A percentile compares a stretch with the other conserved stretches of the same genome.
Evolutionary conservation across 495 filamentous ascomycete species (phyloP).

Genomic region (Haplographium delicatum): DNA sequence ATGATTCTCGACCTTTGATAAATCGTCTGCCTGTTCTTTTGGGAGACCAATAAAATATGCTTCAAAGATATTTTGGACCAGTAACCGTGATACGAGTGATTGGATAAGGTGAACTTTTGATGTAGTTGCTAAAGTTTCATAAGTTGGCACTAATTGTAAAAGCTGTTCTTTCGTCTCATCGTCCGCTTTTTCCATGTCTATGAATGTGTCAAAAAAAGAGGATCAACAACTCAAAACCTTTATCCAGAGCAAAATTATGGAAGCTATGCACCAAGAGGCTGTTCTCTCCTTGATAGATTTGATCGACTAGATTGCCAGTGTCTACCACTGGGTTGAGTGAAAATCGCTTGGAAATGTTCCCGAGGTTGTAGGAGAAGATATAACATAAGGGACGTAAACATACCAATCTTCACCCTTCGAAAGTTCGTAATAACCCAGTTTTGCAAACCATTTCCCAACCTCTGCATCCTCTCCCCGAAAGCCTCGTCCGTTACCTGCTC

Average conservation of each 20-base stretch:
- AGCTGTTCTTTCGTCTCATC: conserved; percentile 35
- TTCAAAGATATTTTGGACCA: conserved; percentile 46
- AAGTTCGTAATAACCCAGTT: conserved; percentile 54
- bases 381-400: too few species aligned
- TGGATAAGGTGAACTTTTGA: conserved; percentile 50
- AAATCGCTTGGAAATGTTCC: too few species aligned
- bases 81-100: conserved; percentile 43
- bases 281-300: too few species aligned
- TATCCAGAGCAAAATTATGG: too few species aligned
- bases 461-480: conserved; percentile 40
- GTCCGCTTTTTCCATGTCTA: conserved; percentile 36
- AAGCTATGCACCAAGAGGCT: too few species aligned
- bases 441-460: conserved; percentile 50
- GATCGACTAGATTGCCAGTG: too few species aligned
- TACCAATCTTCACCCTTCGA: conserved; percentile 45
- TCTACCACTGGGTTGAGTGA: too few species aligned
- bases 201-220: too few species aligned
- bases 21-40: conserved; percentile 34
- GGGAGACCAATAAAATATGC: conserved; percentile 48
- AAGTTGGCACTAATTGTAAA: conserved; percentile 42
- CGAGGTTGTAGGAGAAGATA: too few species aligned
- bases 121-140: conserved; percentile 38
- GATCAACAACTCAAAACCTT: too few species aligned
- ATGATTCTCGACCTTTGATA: conserved; percentile 40
- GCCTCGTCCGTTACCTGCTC: conserved; percentile 50